A percentile compares a stretch with the other conserved stretches of the same genome.
Conservation (phyloP, 345 rosid species). For the Hibiscus trionum region DNA sequence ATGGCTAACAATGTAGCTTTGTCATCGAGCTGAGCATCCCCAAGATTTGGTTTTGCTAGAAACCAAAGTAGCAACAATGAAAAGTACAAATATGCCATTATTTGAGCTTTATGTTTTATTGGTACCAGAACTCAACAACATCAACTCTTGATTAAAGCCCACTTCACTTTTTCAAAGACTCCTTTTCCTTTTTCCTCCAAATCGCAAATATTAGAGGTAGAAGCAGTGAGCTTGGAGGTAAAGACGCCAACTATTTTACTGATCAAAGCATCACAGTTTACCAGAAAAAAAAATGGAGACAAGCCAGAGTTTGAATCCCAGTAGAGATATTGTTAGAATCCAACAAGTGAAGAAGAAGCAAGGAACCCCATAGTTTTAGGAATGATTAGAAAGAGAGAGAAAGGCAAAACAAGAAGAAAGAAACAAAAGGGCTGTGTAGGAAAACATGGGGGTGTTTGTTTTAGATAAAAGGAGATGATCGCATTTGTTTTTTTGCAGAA, state of each 20-base stretch:
- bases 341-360: conserved; percentile 11
- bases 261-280: conserved; percentile 16
- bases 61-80: conserved; percentile 44
- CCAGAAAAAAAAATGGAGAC: conserved; percentile 5
- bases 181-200: background rate
- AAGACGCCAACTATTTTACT: background rate
- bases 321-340: conserved; percentile 10
- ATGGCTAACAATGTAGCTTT: conserved; percentile 58
- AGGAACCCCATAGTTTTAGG: conserved; percentile 10
- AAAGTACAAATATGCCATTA: conserved; percentile 41
- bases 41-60: conserved; percentile 38
- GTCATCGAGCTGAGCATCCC: conserved; percentile 39
- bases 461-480: conserved; percentile 19
- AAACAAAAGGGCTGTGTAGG: conserved; percentile 21
- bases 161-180: too few species aligned
- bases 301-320: conserved; percentile 27
- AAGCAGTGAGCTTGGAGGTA: background rate
- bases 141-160: too few species aligned
- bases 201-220: background rate
- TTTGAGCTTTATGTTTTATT: background rate
- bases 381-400: conserved; percentile 11
- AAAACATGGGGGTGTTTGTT: conserved; percentile 23
- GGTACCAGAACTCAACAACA: conserved; percentile 13
- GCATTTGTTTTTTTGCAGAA: conserved; percentile 10
- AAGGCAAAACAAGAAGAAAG: conserved; percentile 21